phyloP scores from a whole-genome alignment of 148 eudicot genomes.

The Fagopyrum homotropicum region DNA sequence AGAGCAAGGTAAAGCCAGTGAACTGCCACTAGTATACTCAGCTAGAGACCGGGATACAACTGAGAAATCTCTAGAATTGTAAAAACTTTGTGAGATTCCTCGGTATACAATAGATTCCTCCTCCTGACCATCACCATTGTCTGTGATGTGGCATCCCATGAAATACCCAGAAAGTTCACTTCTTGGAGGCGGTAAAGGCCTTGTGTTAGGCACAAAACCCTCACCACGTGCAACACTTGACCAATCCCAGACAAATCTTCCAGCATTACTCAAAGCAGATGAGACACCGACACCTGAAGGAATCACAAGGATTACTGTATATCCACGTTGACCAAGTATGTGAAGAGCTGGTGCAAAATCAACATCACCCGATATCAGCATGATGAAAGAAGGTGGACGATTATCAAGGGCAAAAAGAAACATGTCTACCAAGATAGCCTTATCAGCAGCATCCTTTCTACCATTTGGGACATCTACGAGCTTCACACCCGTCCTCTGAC shows the following conservation, averaged over 20 bases:
- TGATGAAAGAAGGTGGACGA: conserved; percentile 80
- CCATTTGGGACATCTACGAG: conserved; percentile 95
- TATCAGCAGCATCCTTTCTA: conserved; percentile 96
- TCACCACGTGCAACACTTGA: conserved; percentile 91
- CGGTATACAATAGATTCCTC: conserved; percentile 85
- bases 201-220: conserved; percentile 63
- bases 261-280: conserved; percentile 88
- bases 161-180: conserved; percentile 37
- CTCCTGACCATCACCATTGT: conserved; percentile 46
- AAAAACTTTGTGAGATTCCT: conserved; percentile 51
- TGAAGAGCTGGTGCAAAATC: conserved; percentile 96
- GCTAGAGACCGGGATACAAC: conserved; percentile 38
- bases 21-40: conserved; percentile 32
- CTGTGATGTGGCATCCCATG: conserved; percentile 39
- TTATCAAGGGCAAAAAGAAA: conserved; percentile 97
- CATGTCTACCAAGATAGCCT: conserved; percentile 97
- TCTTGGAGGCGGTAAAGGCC: conserved; percentile 21
- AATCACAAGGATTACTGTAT: conserved; percentile 76
- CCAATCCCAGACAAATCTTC: conserved; percentile 98
- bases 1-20: conserved; percentile 33
- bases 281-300: conserved; percentile 83
- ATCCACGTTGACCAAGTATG: conserved; percentile 93
- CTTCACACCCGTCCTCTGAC: conserved; percentile 95
- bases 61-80: conserved; percentile 41
- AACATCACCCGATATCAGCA: conserved; percentile 97